Base-by-base conservation (phyloP, 148 eudicot species). In the Amaranthus palmeri region DNA sequence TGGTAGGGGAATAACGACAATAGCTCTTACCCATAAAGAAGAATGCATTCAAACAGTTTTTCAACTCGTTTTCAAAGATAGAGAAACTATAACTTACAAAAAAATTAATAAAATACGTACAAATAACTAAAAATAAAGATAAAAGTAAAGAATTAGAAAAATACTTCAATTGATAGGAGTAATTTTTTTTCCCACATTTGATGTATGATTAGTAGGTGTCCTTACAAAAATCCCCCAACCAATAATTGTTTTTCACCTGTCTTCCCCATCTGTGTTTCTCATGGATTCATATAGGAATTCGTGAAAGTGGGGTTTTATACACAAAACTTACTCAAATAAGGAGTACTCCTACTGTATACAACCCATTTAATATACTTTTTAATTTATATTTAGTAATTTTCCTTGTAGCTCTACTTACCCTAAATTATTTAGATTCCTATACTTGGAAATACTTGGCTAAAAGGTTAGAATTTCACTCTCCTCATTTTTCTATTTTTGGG, bases 161-260 rank as follows among this genome's bases (percentile, higher is more conserved):
- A n/a, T n/a, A n/a, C n/a, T n/a, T n/a, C n/a, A n/a, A n/a, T n/a
- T n/a, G n/a, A n/a, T n/a, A n/a, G n/a, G n/a, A n/a, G n/a, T n/a
- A n/a, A n/a, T n/a, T n/a, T n/a, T n/a, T n/a, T 7, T 65, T 61
- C 76, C 63, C 80, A 65, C 75, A 67, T 76, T 10, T 15, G 17
- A 61, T 65, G 70, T 71, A 58, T 77, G 80, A 69, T 50, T 11
- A 50, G 10, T 48, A 69, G 44, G 42, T 45, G 57, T 51, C 70
- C 67, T 6, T 8, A 36, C 42, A 53, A 14, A 52, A 47, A 65
- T 50, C 49, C 50, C 61, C 55, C 61, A 70, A 65, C 79, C 74
- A 54, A 76, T 76, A 48, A 66, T 55, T 25, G 56, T 55, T 62
- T 45, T 61, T 57, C 67, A 57, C 44, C 55, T 57, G 66, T 36